Conservation (phyloP, 805 yeast species). For the Starmerella powellii region DNA sequence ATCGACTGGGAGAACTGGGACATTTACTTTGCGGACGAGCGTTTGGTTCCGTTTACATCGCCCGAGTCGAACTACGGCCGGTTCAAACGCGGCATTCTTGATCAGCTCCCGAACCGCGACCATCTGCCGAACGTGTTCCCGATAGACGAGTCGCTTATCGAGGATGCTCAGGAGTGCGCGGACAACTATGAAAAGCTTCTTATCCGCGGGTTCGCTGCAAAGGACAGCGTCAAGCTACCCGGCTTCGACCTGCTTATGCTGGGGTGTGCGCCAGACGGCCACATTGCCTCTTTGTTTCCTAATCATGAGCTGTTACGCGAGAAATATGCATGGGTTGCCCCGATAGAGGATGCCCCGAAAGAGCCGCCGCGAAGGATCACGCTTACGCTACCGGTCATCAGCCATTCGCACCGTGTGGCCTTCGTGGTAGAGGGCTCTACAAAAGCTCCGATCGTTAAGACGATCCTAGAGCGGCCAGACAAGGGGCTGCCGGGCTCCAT, state of each 20-base stretch:
- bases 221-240: slow-evolving; percentile 91
- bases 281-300: slow-evolving; percentile 92
- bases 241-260: slow-evolving; percentile 80
- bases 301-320: slow-evolving; percentile 81
- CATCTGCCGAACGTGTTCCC: slow-evolving; percentile 64
- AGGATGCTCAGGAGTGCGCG: slow-evolving; percentile 69
- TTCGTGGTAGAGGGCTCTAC: slow-evolving; percentile 95
- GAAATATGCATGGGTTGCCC: slow-evolving; percentile 86
- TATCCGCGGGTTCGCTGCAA: slow-evolving; percentile 83
- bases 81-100: slow-evolving; percentile 71
- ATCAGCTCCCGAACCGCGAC: slow-evolving; percentile 42
- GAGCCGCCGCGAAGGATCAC: slow-evolving; percentile 82
- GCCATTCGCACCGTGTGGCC: slow-evolving; percentile 83
- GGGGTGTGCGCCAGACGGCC: slow-evolving; percentile 99
- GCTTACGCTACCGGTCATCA: slow-evolving; percentile 83
- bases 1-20: slow-evolving; percentile 93
- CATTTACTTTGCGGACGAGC: slow-evolving; percentile 89
- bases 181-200: slow-evolving; percentile 80
- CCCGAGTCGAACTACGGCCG: slow-evolving; percentile 83
- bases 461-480: slow-evolving; percentile 93
- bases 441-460: slow-evolving; percentile 82
- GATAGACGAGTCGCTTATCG: slow-evolving; percentile 61
- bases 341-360: slow-evolving; percentile 81
- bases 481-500: slow-evolving; percentile 89
- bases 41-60: slow-evolving; percentile 77